A percentile compares a stretch with the other conserved stretches of the same genome.
phyloP scores from a whole-genome alignment of 176 grass and related monocot genomes.

The Zea mays region Zm-B73-REFERENCE-NAM-5.0 NC_050097.1:54105501-54106000 shows the following conservation, averaged over 20 bases:
- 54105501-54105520: too few species aligned
- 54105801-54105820: conserved; percentile 22
- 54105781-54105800: conserved; percentile 42
- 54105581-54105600: conserved; percentile 35
- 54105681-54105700: neutral
- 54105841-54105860: conserved; percentile 38
- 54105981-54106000: too few species aligned
- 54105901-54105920: neutral
- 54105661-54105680: neutral
- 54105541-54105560: conserved; percentile 96
- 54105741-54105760: conserved; percentile 24
- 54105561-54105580: conserved; percentile 51
- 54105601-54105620: conserved; percentile 30
- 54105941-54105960: neutral
- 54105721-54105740: neutral
- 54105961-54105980: too few species aligned
- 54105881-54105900: neutral
- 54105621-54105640: neutral
- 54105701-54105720: neutral
- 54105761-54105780: conserved; percentile 12
- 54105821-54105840: conserved; percentile 22
- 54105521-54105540: conserved; percentile 53
- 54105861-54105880: neutral
- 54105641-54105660: neutral
- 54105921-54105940: neutral